A percentile compares a stretch with the other conserved stretches of the same genome.
phyloP scores from a whole-genome alignment of 306 rosid species.

The Trifolium subterraneum region DNA sequence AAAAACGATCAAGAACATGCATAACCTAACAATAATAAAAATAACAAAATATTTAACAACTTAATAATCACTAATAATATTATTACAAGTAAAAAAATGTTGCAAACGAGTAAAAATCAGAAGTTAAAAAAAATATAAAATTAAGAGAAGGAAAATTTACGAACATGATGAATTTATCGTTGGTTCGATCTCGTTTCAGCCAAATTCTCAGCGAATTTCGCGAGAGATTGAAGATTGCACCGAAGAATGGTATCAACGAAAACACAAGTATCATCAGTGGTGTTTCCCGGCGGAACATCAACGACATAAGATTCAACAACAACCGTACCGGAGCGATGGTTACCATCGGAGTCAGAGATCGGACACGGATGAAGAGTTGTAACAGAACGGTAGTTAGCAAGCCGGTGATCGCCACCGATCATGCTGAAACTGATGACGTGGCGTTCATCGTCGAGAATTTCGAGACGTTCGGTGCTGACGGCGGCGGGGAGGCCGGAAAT shows the following conservation, averaged over 20 bases:
- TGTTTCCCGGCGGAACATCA: conserved; percentile 94
- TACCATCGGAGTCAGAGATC: conserved; percentile 34
- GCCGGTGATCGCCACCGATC: conserved; percentile 94
- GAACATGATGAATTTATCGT: conserved; percentile 16
- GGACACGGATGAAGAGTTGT: conserved; percentile 74
- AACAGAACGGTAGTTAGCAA: conserved; percentile 79
- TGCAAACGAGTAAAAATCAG: neutral
- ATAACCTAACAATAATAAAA: neutral
- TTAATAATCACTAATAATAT: conserved; percentile 1
- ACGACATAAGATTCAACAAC: conserved; percentile 93
- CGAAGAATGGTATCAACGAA: conserved; percentile 90
- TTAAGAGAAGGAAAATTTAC: neutral
- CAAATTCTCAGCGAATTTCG: conserved; percentile 73
- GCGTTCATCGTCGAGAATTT: conserved; percentile 87
- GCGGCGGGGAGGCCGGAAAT: conserved; percentile 94
- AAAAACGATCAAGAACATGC: neutral
- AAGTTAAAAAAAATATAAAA: no score
- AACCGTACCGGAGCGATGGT: conserved; percentile 53
- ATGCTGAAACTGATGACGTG: conserved; percentile 93
- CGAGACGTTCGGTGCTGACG: conserved; percentile 87
- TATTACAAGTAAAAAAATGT: conserved; percentile 26
- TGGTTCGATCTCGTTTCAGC: conserved; percentile 39
- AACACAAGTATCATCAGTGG: conserved; percentile 77
- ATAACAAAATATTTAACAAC: conserved; percentile 6
- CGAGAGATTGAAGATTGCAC: conserved; percentile 91